Evolutionary conservation across 2,329 filamentous ascomycete genomes (phyloP).

Genomic region (Chrysoporthe deuterocubensis): DNA sequence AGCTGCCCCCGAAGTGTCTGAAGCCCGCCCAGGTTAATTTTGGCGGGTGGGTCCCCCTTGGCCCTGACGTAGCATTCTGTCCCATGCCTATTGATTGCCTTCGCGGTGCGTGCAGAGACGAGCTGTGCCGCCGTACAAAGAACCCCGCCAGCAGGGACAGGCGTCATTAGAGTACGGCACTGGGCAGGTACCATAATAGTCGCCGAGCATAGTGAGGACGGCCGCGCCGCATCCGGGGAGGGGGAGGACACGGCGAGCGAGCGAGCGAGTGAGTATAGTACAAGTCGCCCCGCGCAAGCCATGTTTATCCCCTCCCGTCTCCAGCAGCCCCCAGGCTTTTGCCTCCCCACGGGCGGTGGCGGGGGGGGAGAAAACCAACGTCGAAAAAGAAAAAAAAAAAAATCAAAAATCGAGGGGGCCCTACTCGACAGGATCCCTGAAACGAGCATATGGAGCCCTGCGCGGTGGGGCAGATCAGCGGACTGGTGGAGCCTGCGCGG

Average conservation of each 20-base stretch:
- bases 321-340: background rate
- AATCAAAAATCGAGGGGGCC: too few species aligned
- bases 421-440: too few species aligned
- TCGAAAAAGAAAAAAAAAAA: too few species aligned
- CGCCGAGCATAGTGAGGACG: background rate
- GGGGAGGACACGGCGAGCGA: too few species aligned
- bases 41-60: background rate
- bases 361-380: too few species aligned
- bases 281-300: background rate
- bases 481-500: background rate
- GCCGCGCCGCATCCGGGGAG: background rate
- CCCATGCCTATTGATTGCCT: background rate
- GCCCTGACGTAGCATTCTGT: background rate
- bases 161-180: too few species aligned
- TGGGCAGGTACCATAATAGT: background rate
- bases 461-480: background rate
- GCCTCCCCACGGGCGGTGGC: too few species aligned
- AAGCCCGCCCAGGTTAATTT: background rate
- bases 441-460: too few species aligned
- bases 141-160: too few species aligned
- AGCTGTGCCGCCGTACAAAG: background rate
- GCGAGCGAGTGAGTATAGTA: too few species aligned
- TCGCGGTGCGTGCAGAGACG: background rate
- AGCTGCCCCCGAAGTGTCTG: background rate
- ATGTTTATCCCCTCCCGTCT: background rate